Conservation (phyloP, 2,329 filamentous ascomycete species). For the Aspergillus sp. region DNA sequence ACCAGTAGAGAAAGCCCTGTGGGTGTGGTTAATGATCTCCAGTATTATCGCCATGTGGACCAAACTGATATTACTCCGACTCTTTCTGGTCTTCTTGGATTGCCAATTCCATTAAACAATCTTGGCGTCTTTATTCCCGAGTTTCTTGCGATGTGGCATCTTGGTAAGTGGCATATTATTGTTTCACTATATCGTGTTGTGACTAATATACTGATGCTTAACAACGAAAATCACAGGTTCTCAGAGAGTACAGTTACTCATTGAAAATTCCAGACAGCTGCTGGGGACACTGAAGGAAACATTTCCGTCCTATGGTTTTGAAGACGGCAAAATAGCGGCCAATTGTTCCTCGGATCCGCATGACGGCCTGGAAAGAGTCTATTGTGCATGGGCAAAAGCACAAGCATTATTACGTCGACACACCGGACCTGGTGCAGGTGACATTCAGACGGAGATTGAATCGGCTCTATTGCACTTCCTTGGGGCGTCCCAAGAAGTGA, state of each 20-base stretch:
- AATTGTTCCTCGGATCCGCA: conserved; percentile 24
- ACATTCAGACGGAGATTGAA: conserved; percentile 22
- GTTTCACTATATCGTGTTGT: neutral
- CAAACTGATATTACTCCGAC: conserved; percentile 94
- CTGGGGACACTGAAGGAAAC: conserved; percentile 73
- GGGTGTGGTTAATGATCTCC: conserved; percentile 66
- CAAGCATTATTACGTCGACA: conserved; percentile 21
- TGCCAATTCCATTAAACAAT: conserved; percentile 87
- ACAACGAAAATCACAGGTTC: conserved; percentile 26
- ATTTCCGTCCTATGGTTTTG: conserved; percentile 59
- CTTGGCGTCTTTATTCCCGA: conserved; percentile 81
- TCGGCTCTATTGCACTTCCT: conserved; percentile 57
- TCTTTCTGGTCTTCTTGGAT: conserved; percentile 78
- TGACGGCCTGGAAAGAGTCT: conserved; percentile 56
- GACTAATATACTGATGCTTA: conserved; percentile 7
- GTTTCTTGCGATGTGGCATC: conserved; percentile 74
- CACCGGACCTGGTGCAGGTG: conserved; percentile 2
- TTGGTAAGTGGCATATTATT: conserved; percentile 47
- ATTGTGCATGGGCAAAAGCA: conserved; percentile 65
- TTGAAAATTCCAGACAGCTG: conserved; percentile 79
- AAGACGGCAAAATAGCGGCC: conserved; percentile 20
- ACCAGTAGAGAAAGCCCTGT: conserved; percentile 53
- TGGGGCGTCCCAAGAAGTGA: conserved; percentile 68
- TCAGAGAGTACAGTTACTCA: conserved; percentile 67
- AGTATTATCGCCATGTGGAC: conserved; percentile 82